Evolutionary conservation across 1,284 basidiomycete species (phyloP), one percentile per base, ranked within the genome.

Genomic region (Cystobasidium pallidum): DNA sequence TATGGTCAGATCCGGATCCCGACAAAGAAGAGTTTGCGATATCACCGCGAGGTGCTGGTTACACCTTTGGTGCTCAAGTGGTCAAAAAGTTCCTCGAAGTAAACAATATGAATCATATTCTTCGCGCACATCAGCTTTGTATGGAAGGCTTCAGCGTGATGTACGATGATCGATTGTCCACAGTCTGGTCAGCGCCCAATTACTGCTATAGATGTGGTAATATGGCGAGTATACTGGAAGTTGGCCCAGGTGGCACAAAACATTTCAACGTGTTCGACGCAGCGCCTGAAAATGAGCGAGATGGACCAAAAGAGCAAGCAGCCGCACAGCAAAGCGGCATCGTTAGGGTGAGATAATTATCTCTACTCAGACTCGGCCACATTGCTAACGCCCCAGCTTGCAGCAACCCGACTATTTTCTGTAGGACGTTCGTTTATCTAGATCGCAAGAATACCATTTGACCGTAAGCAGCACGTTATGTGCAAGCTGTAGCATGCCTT

Each of bases 11-110:
- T 85, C 96, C 96, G 36, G 96, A 99, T 83, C 89, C 93, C 54
- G 95, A 98, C 81, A 98, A 98, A 81, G 95, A 98, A 81, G 96
- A 99, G 79, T 99, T 98, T 81, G 95, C 95, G 49, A 98, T 99
- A 81, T 96, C 93, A 71, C 95, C 96, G 62, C 87, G 94, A 75
- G 96, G 96, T 58, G 96, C 96, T 2, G 96, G 96, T 1, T 99
- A 99, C 82, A 99, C 96, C 0, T 99, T 99, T 81, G 96, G 96
- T 70, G 92, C 94, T 0, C 91, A 94, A 41, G 94, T 99, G 61
- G 96, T 99, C n/a, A 90, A 93, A 83, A 98, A 98, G 81, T 99
- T 99, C 81, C 86, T 94, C 67, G 88, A 89, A 78, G 88, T 91
- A 66, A 99, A 99, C 83, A 87, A 89, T 75, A 97, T 99, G 94